These are phyloP conservation scores for Lagenaria siceraria DNA, from an alignment of 306 rosid species.

Conservation along the genomic window DNA sequence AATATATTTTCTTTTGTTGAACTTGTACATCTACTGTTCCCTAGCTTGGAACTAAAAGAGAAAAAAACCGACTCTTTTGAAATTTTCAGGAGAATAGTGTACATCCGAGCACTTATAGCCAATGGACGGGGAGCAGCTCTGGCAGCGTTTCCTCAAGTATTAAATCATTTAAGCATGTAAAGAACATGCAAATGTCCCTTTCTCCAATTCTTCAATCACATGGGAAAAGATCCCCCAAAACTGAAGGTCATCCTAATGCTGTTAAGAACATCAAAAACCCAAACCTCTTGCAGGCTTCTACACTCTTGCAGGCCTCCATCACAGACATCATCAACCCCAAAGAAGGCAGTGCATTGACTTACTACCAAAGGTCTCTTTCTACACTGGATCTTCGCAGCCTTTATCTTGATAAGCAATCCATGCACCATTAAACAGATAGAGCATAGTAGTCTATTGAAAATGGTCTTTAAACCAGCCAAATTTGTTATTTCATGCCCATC, in stretches of 20 bases:
- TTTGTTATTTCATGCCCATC: not conserved
- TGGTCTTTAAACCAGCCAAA: not conserved
- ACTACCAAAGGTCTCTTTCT: constrained; percentile 40
- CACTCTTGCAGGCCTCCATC: constrained; percentile 51
- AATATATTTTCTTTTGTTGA: not conserved
- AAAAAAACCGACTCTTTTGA: not conserved
- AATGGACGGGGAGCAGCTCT: constrained; percentile 26
- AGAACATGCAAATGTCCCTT: constrained; percentile 26
- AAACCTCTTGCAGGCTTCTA: constrained; percentile 45
- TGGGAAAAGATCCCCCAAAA: constrained; percentile 29
- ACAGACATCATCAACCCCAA: constrained; percentile 37
- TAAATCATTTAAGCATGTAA: constrained; percentile 14
- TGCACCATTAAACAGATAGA: constrained; percentile 14
- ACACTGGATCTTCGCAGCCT: constrained; percentile 33
- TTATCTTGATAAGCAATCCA: constrained; percentile 23
- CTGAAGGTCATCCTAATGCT: constrained; percentile 67
- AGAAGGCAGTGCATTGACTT: constrained; percentile 30
- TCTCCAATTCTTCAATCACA: constrained; percentile 35
- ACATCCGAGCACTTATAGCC: constrained; percentile 11
- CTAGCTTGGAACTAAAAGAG: not conserved
- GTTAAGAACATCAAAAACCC: constrained; percentile 43
- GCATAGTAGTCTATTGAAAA: constrained; percentile 4
- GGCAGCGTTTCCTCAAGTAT: constrained; percentile 30
- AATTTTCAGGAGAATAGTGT: constrained; percentile 25
- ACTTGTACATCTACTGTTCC: not conserved